Evolutionary conservation across 768 basidiomycete genomes (phyloP), one percentile per base, ranked within the genome.

Genomic region (Butyriboletus loyo): DNA sequence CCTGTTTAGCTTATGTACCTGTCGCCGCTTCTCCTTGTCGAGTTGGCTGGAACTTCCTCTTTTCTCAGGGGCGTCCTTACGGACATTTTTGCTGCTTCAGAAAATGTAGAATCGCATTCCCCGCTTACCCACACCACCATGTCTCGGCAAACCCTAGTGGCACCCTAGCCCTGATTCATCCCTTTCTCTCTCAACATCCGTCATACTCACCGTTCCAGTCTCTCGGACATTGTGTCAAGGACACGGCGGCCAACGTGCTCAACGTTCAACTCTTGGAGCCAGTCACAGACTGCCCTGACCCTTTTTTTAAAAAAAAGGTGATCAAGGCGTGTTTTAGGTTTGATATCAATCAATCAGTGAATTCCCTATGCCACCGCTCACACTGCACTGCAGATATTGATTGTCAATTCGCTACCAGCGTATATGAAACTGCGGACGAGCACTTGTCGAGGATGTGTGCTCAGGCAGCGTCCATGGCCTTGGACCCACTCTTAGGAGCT

Each of bases 21-120:
- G 25, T 27, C 55, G 37, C 27, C 17, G 38, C 60, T 53, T 61
- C 55, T 56, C 35, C 56, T 51, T 61, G 52, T 36, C 28, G 8
- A 17, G 25, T 22, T 40, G 48, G 32, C 28, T 28, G 17, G n/a
- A n/a, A n/a, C n/a, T 44, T 44, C 39, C 36, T 44, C 36, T 45
- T 24, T 47, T 54, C 43, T 52, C 45, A 49, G 50, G 35, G 48
- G 43, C 46, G 30, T 51, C 38, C 46, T 21, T 22, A n/a, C 63
- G 53, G 59, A 62, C 59, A 32, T 57, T 44, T 61, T 46, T 31
- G 39, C 19, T 13, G 15, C 40, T 32, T 46, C 50, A 52, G 30
- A 36, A 56, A 53, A 39, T 9, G 42, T 44, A 42, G 39, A 47
- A 25, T 32, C 28, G 6, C 24, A 35, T 54, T 54, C 44, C 46